Base-by-base conservation (phyloP, 768 basidiomycete genomes). In the Candolleomyces aberdarensis region DNA sequence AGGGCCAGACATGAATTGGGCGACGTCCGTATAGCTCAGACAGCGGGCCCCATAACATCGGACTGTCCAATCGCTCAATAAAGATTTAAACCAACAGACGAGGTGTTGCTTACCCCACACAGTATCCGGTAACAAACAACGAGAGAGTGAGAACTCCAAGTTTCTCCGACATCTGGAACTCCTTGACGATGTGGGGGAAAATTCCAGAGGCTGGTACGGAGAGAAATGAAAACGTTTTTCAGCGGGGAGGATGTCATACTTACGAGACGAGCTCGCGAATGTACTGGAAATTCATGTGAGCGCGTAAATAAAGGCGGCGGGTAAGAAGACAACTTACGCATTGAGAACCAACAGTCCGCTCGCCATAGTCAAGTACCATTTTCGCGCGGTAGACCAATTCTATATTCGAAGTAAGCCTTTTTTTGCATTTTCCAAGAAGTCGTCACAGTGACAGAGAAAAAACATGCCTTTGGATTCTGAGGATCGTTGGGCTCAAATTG, bases 81-180 rank as follows among this genome's bases (percentile, higher is more conserved):
- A 36, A 11, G 11, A 36, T 36, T 6, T 11, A 11, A 3, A 36
- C 36, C 6, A 36, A 8, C 5, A 36, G 36, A 36, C 36, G 11
- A 11, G 36, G 11, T 8, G 36, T 36, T 36, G 5, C 71, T 56
- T 48, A 76, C 75, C 87, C 87, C 20, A 87, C 76, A 62, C 82
- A 84, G 65, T 86, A 88, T n/a, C 87, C 87, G n/a, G 78, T 78
- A 14, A 89, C 80, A 69, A 88, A 89, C 4, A 89, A 76, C 2
- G 87, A 82, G 36, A 88, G 77, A 0, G 80, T 82, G 51, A 88
- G 75, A 9, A 76, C 79, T 5, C 75, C 84, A 26, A 85, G 76
- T 67, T 83, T 85, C 32, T 72, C 19, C 5, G 80, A 78, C 67
- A 88, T 76, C 10, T 73, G 63, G 62, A 86, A 86, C 39, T 83